Base-by-base conservation (phyloP, 2,329 filamentous ascomycete species). In the Fusarium pseudonygamai region DNA sequence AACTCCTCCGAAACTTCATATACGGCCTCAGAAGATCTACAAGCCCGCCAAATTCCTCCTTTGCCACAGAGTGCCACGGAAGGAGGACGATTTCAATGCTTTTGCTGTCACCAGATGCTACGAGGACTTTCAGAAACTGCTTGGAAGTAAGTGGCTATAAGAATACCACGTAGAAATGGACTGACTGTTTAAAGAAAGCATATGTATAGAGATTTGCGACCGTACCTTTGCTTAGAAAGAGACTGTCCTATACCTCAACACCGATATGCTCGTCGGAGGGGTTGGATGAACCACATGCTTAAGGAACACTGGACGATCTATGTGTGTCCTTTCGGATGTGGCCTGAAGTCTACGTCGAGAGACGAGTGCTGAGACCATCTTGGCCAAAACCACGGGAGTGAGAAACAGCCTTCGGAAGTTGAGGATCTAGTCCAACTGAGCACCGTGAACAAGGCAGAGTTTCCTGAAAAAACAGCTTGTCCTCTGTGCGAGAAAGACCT, bases 381-480 rank as follows among this genome's bases (percentile, higher is more conserved):
- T 28, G 10, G 3, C 24, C n/a, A 22, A 7, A 15, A 9, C 0
- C 39, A 45, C 11, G 8, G 2, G 1, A 7, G 4, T 7, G 2
- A 20, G 2, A 14, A 37, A 6, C 7, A 3, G 6, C 7, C 10
- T 13, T 6, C 30, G 11, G 39, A 61, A 7, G 30, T 43, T 3
- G 37, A 61, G 4, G 39, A 26, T 24, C 2, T 61, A 3, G 30
- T 55, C 2, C 18, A 13, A 6, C 18, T 58, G 0, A 11, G 55
- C 5, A 36, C 16, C 5, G 3, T 28, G 8, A 13, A 45, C 10
- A 15, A 36, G 7, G 22, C 16, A 6, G 18, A 45, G 4, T 16
- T 22, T 6, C 55, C 39, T 1, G 3, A 7, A 3, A 15, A 8
- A 6, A n/a, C 40, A n/a, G 2, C 18, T 10, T 36, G 36, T 11